Percentiles rank a stretch among this genome's conserved stretches.
phyloP scores from a whole-genome alignment of 139 green algal species.

The Edaphochlamys debaryana region DNA sequence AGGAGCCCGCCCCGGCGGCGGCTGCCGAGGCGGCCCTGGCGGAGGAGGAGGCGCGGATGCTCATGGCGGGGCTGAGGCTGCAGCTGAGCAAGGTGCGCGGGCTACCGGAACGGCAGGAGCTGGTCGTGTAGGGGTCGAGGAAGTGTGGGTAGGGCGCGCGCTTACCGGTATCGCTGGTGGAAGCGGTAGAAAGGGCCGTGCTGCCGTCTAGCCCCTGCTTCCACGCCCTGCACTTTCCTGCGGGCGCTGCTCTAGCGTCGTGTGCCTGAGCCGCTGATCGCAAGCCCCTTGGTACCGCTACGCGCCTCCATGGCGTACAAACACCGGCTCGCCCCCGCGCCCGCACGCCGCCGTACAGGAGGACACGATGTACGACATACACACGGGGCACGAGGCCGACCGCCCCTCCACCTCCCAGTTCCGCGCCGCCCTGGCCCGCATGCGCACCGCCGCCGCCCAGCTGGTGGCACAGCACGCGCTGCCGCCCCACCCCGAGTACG shows the following conservation, averaged over 20 bases:
- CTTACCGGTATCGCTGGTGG: not conserved
- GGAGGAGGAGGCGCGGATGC: slow-evolving; percentile 14
- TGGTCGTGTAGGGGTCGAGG: not conserved
- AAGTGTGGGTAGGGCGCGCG: not conserved
- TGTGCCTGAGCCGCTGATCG: no score
- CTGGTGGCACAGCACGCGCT: slow-evolving; percentile 1
- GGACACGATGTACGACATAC: slow-evolving; percentile 23
- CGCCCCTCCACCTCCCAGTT: slow-evolving; percentile 22
- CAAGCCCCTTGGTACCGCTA: no score
- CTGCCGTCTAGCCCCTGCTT: not conserved
- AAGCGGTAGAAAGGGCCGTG: not conserved
- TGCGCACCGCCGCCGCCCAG: not conserved
- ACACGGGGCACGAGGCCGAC: slow-evolving; percentile 1
- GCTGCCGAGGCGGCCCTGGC: not conserved
- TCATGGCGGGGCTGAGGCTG: slow-evolving; percentile 14
- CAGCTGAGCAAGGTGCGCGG: not conserved
- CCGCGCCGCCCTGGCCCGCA: slow-evolving; percentile 6
- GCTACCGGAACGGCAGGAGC: not conserved
- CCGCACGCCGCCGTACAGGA: not conserved
- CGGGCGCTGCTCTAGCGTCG: no score
- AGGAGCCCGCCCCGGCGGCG: no score
- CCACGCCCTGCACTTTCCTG: not conserved
- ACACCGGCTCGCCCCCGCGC: no score
- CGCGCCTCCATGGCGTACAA: no score
- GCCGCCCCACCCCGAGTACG: slow-evolving; percentile 16